Evolutionary conservation across 129 eudicot genomes (phyloP).

Genomic region (Centella asiatica): DNA sequence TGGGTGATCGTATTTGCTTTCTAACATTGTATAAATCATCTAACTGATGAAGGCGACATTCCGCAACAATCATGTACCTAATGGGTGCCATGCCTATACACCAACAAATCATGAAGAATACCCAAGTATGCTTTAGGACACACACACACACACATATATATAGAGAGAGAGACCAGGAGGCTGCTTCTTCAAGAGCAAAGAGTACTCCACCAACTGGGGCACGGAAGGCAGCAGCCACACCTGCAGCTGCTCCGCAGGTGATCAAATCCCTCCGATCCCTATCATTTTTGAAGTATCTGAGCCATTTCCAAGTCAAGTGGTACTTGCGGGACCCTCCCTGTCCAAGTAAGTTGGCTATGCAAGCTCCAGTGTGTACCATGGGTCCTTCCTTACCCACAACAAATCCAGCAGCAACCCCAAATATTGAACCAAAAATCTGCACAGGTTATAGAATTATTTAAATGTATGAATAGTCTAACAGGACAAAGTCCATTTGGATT

Average conservation of each 20-base stretch:
- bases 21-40: too few relatives aligned
- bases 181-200: slow-evolving; percentile 96
- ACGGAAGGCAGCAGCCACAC: slow-evolving; percentile 98
- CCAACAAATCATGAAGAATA: too few relatives aligned
- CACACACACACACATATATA: slow-evolving; percentile 10
- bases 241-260: slow-evolving; percentile 98
- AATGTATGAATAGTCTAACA: slow-evolving; percentile 1
- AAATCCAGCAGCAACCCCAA: slow-evolving; percentile 97
- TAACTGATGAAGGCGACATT: too few relatives aligned
- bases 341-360: slow-evolving; percentile 92
- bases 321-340: slow-evolving; percentile 97
- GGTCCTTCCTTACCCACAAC: slow-evolving; percentile 99
- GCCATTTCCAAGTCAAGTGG: slow-evolving; percentile 89
- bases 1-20: too few relatives aligned
- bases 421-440: slow-evolving; percentile 82
- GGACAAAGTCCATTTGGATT: background rate
- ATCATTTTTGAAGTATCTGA: slow-evolving; percentile 86
- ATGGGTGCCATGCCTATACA: too few relatives aligned
- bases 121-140: too few relatives aligned
- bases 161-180: slow-evolving; percentile 66
- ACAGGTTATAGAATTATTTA: slow-evolving; percentile 1
- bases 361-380: slow-evolving; percentile 98
- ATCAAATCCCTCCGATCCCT: slow-evolving; percentile 89
- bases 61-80: too few relatives aligned
- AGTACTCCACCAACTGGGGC: slow-evolving; percentile 99